Conservation (phyloP, 768 basidiomycete species). For the Auriscalpium vulgare region DNA sequence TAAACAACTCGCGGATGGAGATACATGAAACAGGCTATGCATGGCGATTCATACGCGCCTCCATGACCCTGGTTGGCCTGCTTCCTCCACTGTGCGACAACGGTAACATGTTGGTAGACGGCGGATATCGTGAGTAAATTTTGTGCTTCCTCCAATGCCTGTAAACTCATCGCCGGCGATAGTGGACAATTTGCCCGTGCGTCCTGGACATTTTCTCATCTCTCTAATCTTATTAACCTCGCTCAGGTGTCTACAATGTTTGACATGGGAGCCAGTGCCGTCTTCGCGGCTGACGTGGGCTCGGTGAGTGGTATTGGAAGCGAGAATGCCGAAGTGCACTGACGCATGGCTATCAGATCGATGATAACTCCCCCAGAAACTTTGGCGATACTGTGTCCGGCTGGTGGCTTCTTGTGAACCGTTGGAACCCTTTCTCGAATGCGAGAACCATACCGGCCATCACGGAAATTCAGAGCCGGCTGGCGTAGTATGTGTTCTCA, state of each 20-base stretch:
- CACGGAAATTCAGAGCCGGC: constrained; percentile 87
- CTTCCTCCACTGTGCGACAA: constrained; percentile 93
- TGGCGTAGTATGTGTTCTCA: constrained; percentile 74
- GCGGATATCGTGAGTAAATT: constrained; percentile 63
- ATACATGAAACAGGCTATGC: constrained; percentile 98
- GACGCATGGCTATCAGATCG: constrained; percentile 40
- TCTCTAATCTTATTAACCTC: not conserved
- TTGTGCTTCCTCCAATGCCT: not conserved
- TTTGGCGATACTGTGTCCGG: constrained; percentile 95
- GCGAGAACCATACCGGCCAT: constrained; percentile 75
- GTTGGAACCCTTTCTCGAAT: constrained; percentile 87
- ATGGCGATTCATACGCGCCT: constrained; percentile 94
- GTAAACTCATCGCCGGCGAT: constrained; percentile 1
- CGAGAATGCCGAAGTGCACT: not conserved
- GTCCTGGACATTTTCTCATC: constrained; percentile 11
- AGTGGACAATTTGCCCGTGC: constrained; percentile 88
- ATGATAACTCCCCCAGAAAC: constrained; percentile 90
- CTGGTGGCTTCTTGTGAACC: constrained; percentile 90
- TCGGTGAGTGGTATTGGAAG: constrained; percentile 41
- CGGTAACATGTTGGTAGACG: constrained; percentile 87
- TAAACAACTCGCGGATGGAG: constrained; percentile 93
- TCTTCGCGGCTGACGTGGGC: constrained; percentile 93
- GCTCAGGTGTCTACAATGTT: constrained; percentile 82
- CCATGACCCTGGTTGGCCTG: constrained; percentile 94
- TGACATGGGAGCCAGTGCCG: constrained; percentile 79